Base-by-base conservation (phyloP, 805 yeast species). In the Zygotorulaspora danielsina region DNA sequence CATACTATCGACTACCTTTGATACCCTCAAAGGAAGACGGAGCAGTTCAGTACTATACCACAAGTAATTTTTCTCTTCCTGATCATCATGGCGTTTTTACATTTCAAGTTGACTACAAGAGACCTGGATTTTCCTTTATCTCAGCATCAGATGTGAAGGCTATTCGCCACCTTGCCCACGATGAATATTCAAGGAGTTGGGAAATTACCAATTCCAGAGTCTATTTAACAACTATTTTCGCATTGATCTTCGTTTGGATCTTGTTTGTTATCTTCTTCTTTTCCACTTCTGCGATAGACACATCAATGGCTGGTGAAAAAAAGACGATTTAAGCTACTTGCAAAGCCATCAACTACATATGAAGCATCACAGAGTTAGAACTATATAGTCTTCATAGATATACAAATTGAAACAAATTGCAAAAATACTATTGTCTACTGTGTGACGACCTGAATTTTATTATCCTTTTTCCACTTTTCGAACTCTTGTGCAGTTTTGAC, bases 51-150 rank as follows among this genome's bases (percentile, higher is more conserved):
- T 81, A 78, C 54, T 80, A 76, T 54, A 65, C 64, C 15, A 69
- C 75, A 13, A 65, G 64, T 11, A 64, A 68, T 37, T 87, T 93
- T 64, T 73, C 72, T 33, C 65, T 87, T 26, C 99, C 99, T 16
- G 97, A 90, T 63, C 96, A 88, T 56, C 96, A 93, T 64, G 99
- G 99, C 41, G 84, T 93, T 75, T 93, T 88, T 67, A 84, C 96
- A 2, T 88, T 85, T 61, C 72, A 73, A 45, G 71, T 84, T 32
- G 82, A 84, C 53, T 89, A 89, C 69, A 75, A 75, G 60, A 79
- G 95, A 57, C 69, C 76, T 10, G 97, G 97, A 5, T 71, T 72
- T 52, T 71, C 84, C 17, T 88, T 71, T 62, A 59, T 90, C 38
- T 70, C 70, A 19, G 85, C 81, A 52, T 72, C 75, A 45, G 72